These are phyloP conservation scores for Avena insularis DNA, from an alignment of 176 grass and related monocot species.

Conservation along the genomic window DNA sequence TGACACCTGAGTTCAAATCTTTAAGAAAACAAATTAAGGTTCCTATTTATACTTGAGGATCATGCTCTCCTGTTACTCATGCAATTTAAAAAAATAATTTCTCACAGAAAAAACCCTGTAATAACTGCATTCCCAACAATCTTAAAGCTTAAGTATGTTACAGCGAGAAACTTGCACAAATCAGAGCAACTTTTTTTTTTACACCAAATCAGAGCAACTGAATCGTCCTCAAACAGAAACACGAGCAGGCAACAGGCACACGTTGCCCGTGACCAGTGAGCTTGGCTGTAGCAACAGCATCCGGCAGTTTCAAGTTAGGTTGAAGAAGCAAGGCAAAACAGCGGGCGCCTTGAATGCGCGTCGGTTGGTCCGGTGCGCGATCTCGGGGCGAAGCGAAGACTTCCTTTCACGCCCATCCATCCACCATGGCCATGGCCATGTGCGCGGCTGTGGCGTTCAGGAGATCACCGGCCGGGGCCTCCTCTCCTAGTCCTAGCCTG, in stretches of 20 bases:
- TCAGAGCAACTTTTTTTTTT: too few species aligned
- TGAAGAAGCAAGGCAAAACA: not conserved
- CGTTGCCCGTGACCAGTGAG: not conserved
- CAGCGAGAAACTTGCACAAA: too few species aligned
- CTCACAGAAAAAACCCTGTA: too few species aligned
- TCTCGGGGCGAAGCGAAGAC: constrained; percentile 3
- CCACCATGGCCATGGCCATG: not conserved
- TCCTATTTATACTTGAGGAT: too few species aligned
- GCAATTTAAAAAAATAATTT: too few species aligned
- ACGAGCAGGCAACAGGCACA: not conserved
- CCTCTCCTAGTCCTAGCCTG: too few species aligned
- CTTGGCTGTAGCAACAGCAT: not conserved
- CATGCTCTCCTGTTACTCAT: too few species aligned
- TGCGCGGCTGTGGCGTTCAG: constrained; percentile 24
- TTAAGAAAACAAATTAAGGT: too few species aligned
- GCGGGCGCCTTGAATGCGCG: constrained; percentile 30
- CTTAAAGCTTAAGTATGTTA: too few species aligned
- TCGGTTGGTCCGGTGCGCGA: not conserved
- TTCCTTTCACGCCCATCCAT: constrained; percentile 9
- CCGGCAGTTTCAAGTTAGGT: not conserved
- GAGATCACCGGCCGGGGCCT: not conserved
- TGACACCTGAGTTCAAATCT: too few species aligned
- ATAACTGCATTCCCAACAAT: too few species aligned
- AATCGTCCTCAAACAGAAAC: not conserved
- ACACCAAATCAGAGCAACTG: not conserved